Evolutionary conservation across 2,329 filamentous ascomycete genomes (phyloP), one percentile per base, ranked within the genome.

Genomic region (Nemania diffusa): DNA sequence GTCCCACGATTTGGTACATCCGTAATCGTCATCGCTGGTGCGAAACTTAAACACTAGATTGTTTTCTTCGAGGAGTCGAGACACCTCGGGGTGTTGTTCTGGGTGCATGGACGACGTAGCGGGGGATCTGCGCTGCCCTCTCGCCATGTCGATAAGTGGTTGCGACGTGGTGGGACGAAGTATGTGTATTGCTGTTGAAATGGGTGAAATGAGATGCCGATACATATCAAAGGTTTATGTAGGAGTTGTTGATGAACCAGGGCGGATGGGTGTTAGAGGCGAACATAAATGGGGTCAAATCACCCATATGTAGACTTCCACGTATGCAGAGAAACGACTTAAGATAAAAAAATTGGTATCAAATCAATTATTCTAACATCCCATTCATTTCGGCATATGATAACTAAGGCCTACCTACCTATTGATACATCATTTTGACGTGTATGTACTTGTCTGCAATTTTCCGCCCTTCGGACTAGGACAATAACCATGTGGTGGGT

Each of bases 61-160:
- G 1, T 65, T 27, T 6, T 57, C 56, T 6, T 60, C 55, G 3
- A 70, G 65, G 2, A 68, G 58, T 5, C 22, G 24, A 17, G 56
- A 52, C 1, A 70, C 59, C 8, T 61, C 65, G 17, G 22, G 1
- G 24, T 70, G 57, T 32, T 58, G 62, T 9, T 46, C 29, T 5
- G 58, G 40, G 26, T 64, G 42, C 62, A 70, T 68, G 5, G 65
- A 68, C 27, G 60, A 64, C 11, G 57, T 62, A 13, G 26, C 34
- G 4, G 11, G 27, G 13, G 44, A 1, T 9, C 7, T 69, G 9
- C 26, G 42, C 3, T 57, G 20, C 50, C 32, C 51, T 17, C 20
- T 65, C 6, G 56, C 17, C 62, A 65, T 66, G 0, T 1, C 40
- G 60, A 13, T 37, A 26, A 24, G 11, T 27, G 15, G n/a, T 5